A percentile compares a stretch with the other conserved stretches of the same genome.
Evolutionary conservation across 176 grass and related monocot genomes (phyloP).

Genomic region (Oryza longistaminata): DNA sequence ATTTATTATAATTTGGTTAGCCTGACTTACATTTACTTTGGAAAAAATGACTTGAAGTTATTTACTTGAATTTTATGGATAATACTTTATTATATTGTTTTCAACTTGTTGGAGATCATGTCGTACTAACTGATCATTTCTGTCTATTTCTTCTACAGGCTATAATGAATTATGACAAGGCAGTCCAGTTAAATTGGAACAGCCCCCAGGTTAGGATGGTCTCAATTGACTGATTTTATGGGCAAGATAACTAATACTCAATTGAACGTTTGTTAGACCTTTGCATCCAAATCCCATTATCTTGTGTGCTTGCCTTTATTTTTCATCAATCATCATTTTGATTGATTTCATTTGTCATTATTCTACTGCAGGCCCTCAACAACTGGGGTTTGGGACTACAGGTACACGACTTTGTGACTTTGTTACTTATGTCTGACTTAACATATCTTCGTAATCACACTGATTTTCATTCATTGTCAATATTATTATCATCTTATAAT

Average conservation of each 20-base stretch:
- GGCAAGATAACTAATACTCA: background rate
- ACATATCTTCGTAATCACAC: constrained; percentile 4
- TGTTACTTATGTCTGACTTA: constrained; percentile 22
- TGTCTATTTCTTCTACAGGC: constrained; percentile 43
- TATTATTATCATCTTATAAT: constrained; percentile 32
- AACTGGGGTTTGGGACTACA: constrained; percentile 89
- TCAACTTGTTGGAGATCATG: background rate
- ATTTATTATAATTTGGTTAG: background rate
- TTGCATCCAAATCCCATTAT: constrained; percentile 4
- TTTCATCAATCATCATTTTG: background rate
- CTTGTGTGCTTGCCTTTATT: background rate
- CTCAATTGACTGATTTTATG: constrained; percentile 9
- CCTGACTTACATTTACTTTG: background rate
- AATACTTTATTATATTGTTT: background rate
- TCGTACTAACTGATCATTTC: background rate
- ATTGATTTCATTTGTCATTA: background rate
- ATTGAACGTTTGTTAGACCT: background rate
- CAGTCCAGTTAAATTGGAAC: constrained; percentile 80
- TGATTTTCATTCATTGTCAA: constrained; percentile 26
- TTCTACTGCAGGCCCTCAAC: constrained; percentile 65
- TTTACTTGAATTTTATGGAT: background rate
- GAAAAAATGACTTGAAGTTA: background rate
- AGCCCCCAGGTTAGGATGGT: constrained; percentile 63
- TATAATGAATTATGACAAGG: constrained; percentile 81
- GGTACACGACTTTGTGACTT: constrained; percentile 37